Conservation (phyloP, 2,329 filamentous ascomycete species). For the Phyllosticta ampelicida region DNA sequence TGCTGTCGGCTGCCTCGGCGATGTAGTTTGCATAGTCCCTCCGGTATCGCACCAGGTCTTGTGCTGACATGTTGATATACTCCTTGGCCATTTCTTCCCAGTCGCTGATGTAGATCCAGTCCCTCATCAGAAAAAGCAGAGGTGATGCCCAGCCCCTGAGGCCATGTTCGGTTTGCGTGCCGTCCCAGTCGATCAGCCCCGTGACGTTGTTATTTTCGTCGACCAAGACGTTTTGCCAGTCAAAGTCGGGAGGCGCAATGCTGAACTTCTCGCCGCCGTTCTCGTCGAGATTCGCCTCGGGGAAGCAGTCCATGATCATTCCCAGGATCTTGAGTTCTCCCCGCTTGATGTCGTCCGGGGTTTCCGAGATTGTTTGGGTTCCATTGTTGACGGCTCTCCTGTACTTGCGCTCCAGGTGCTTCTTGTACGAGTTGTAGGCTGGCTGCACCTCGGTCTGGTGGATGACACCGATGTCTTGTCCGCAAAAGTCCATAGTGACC, state of each 20-base stretch:
- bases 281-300: background rate
- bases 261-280: background rate
- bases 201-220: slow-evolving; percentile 9
- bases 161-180: background rate
- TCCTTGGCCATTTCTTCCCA: background rate
- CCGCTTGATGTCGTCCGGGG: background rate
- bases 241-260: slow-evolving; percentile 7
- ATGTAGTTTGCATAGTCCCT: slow-evolving; percentile 8
- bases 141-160: slow-evolving; percentile 7
- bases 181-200: slow-evolving; percentile 10
- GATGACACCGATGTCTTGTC: background rate
- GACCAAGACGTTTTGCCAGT: slow-evolving; percentile 8
- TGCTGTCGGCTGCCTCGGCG: background rate
- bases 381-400: background rate
- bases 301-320: background rate
- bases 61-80: background rate
- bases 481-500: background rate
- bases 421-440: background rate
- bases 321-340: background rate
- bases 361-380: background rate
- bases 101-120: background rate
- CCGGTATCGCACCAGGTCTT: slow-evolving; percentile 1
- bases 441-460: background rate
- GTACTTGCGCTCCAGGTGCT: background rate
- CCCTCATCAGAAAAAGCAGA: background rate